Evolutionary conservation across 805 yeast species (phyloP).

Genomic region (Cyberlindnera amylophila): DNA sequence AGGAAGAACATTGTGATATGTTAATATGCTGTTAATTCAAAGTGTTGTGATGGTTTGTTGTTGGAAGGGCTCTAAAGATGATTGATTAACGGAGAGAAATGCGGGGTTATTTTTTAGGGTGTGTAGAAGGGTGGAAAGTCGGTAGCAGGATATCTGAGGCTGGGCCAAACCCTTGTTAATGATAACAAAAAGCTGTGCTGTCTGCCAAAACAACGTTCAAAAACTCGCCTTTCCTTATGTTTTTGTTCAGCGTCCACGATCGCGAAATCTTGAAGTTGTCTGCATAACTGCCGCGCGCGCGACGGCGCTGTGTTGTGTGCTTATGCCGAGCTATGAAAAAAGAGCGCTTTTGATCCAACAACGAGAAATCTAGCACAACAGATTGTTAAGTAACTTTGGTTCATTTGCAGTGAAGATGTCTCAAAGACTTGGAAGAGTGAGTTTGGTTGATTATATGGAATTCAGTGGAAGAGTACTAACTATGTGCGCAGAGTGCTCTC

Average conservation of each 20-base stretch:
- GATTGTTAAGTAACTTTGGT: too few relatives aligned
- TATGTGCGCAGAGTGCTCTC: constrained; percentile 44
- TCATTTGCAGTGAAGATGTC: constrained; percentile 23
- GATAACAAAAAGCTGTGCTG: too few relatives aligned
- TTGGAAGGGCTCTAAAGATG: too few relatives aligned
- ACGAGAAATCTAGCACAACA: too few relatives aligned
- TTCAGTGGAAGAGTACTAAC: background rate
- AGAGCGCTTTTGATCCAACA: too few relatives aligned
- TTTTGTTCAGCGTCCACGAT: background rate
- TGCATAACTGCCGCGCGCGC: background rate
- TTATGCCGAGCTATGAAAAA: background rate
- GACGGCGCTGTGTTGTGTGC: background rate
- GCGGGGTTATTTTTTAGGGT: too few relatives aligned
- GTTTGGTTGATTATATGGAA: background rate
- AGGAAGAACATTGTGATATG: constrained; percentile 38
- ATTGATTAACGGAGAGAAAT: too few relatives aligned
- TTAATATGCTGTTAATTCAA: too few relatives aligned
- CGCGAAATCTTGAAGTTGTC: background rate
- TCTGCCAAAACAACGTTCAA: too few relatives aligned
- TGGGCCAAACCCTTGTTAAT: too few relatives aligned
- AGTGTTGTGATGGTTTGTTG: constrained; percentile 1
- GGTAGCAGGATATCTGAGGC: too few relatives aligned
- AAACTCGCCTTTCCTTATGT: too few relatives aligned
- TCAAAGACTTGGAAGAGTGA: constrained; percentile 28
- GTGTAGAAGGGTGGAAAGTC: background rate